phyloP scores from a whole-genome alignment of 1,139 yeast genomes.

The Casaregolazyma suthepensis region DNA sequence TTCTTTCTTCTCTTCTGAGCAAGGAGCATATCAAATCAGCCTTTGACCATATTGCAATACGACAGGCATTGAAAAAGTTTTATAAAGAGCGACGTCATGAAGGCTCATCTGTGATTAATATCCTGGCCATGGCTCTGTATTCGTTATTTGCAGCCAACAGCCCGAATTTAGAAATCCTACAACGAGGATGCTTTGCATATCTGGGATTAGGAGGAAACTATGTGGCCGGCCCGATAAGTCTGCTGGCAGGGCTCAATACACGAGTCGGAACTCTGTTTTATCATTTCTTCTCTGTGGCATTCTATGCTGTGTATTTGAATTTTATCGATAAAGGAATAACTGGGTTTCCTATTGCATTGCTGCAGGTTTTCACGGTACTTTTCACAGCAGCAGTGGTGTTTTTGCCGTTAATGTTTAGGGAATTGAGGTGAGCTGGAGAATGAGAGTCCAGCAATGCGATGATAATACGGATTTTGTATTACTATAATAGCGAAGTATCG shows the following conservation, averaged over 20 bases:
- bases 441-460: not conserved
- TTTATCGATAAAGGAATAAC: constrained; percentile 56
- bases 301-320: constrained; percentile 71
- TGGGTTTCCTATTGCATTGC: constrained; percentile 67
- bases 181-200: constrained; percentile 83
- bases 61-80: constrained; percentile 54
- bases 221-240: constrained; percentile 70
- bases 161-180: constrained; percentile 58
- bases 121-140: constrained; percentile 84
- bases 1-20: constrained; percentile 50
- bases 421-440: constrained; percentile 18
- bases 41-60: constrained; percentile 53
- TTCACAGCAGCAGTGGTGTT: constrained; percentile 73
- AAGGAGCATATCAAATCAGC: constrained; percentile 47
- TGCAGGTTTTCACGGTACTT: constrained; percentile 63
- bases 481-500: too few species aligned
- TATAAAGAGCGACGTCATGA: constrained; percentile 65
- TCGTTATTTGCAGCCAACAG: constrained; percentile 85
- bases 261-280: constrained; percentile 66
- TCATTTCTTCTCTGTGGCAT: constrained; percentile 87
- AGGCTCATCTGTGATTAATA: constrained; percentile 79
- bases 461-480: not conserved
- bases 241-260: constrained; percentile 77
- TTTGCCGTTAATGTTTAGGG: constrained; percentile 26
- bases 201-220: constrained; percentile 81